phyloP scores from a whole-genome alignment of 176 grass and related monocot species.

The Ensete ventricosum region DNA sequence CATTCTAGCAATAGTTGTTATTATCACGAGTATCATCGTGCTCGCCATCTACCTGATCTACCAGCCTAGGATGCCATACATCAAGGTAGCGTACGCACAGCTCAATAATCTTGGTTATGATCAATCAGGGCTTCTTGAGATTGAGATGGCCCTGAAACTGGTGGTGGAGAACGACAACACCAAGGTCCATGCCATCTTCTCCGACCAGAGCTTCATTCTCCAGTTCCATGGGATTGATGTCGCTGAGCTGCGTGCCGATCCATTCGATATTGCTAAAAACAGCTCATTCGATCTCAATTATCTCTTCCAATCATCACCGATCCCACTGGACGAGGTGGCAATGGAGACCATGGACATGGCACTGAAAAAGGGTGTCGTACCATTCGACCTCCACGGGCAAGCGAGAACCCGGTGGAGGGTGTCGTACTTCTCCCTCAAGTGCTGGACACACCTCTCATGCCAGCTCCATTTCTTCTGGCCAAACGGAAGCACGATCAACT shows the following conservation, averaged over 20 bases:
- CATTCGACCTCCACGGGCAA: slow-evolving; percentile 47
- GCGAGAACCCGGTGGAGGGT: slow-evolving; percentile 58
- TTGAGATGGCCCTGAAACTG: slow-evolving; percentile 26
- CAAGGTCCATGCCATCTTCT: slow-evolving; percentile 52
- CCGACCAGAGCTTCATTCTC: slow-evolving; percentile 36
- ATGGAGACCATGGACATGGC: slow-evolving; percentile 41
- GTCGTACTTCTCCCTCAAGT: slow-evolving; percentile 20
- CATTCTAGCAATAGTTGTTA: slow-evolving; percentile 40
- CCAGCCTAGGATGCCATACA: slow-evolving; percentile 63
- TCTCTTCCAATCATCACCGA: slow-evolving; percentile 3
- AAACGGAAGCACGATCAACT: slow-evolving; percentile 41
- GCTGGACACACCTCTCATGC: slow-evolving; percentile 58
- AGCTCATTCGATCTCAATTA: slow-evolving; percentile 40
- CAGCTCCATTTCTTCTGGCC: slow-evolving; percentile 41
- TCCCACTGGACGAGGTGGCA: slow-evolving; percentile 21
- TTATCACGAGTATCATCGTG: slow-evolving; percentile 41
- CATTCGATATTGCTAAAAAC: slow-evolving; percentile 44
- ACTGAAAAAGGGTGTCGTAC: slow-evolving; percentile 33
- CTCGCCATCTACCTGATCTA: slow-evolving; percentile 69
- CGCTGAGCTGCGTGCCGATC: slow-evolving; percentile 20
- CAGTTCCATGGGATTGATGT: slow-evolving; percentile 52
- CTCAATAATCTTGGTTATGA: slow-evolving; percentile 34
- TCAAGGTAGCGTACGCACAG: slow-evolving; percentile 39
- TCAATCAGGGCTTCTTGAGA: slow-evolving; percentile 37
- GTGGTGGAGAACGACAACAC: slow-evolving; percentile 59